phyloP scores from a whole-genome alignment of 1,139 yeast species.

The Suhomyces taliae region DNA sequence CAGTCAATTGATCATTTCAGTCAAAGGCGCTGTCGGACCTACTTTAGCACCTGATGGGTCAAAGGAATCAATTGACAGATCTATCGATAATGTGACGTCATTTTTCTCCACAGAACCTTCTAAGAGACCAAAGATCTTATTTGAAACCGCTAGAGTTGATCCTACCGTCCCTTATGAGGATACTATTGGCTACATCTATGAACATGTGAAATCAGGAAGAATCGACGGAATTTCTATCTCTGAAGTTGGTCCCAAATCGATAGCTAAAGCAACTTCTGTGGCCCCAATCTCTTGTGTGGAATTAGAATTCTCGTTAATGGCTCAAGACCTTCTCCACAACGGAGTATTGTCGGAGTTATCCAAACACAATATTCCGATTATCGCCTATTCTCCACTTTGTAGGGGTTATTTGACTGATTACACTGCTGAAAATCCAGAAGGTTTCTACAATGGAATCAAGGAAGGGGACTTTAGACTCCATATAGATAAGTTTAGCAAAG shows the following conservation, averaged over 20 bases:
- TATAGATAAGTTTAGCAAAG: constrained; percentile 61
- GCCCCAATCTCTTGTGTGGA: constrained; percentile 67
- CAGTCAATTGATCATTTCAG: constrained; percentile 50
- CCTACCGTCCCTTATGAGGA: constrained; percentile 47
- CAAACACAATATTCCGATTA: constrained; percentile 53
- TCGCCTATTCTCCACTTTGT: constrained; percentile 84
- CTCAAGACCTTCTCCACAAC: constrained; percentile 57
- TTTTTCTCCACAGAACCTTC: constrained; percentile 45
- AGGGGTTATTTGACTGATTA: constrained; percentile 73
- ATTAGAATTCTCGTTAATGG: constrained; percentile 68
- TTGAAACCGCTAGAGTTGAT: constrained; percentile 71
- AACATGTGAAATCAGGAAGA: constrained; percentile 53
- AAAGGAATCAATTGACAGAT: constrained; percentile 44
- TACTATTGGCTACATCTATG: constrained; percentile 50
- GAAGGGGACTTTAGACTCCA: constrained; percentile 55
- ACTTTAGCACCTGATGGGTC: constrained; percentile 50
- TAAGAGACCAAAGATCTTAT: constrained; percentile 46
- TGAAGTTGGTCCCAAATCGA: constrained; percentile 64
- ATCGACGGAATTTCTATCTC: constrained; percentile 70
- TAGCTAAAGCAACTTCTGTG: constrained; percentile 51
- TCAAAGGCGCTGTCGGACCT: constrained; percentile 61
- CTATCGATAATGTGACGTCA: constrained; percentile 51
- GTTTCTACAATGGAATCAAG: constrained; percentile 39
- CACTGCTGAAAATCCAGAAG: constrained; percentile 39
- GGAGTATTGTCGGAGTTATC: constrained; percentile 61